Percentiles rank a stretch among this genome's conserved stretches.
phyloP scores from a whole-genome alignment of 306 rosid species.

The Erythrophleum fordii region DNA sequence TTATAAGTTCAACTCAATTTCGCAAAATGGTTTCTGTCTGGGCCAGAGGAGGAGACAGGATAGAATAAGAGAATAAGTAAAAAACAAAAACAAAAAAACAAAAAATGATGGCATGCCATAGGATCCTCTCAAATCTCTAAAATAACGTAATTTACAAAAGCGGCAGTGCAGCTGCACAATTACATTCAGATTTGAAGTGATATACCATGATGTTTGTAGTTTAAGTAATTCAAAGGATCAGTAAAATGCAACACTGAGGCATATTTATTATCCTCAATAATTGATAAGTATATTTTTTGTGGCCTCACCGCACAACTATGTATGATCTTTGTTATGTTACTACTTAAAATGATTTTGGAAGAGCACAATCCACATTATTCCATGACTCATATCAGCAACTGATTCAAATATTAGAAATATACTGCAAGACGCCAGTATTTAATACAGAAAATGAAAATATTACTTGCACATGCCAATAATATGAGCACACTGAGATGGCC shows the following conservation, averaged over 20 bases:
- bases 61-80: not conserved
- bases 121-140: not conserved
- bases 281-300: conserved; percentile 22
- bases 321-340: conserved; percentile 1
- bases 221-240: not conserved
- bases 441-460: conserved; percentile 9
- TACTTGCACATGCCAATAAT: conserved; percentile 11
- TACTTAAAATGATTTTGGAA: conserved; percentile 20
- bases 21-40: conserved; percentile 18
- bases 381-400: conserved; percentile 1
- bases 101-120: not conserved
- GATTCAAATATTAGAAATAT: conserved; percentile 22
- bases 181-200: not conserved
- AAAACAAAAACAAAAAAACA: not conserved
- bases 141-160: conserved; percentile 10
- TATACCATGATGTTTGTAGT: not conserved
- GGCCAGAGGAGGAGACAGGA: conserved; percentile 2
- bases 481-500: conserved; percentile 38
- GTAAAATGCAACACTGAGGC: not conserved
- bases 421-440: conserved; percentile 3
- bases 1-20: not conserved
- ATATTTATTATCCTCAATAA: conserved; percentile 26
- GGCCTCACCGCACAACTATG: conserved; percentile 13
- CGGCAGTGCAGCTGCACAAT: conserved; percentile 1
- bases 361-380: not conserved